phyloP scores from a whole-genome alignment of 2,329 filamentous ascomycete genomes.

The Phaeoacremonium minimum region DNA sequence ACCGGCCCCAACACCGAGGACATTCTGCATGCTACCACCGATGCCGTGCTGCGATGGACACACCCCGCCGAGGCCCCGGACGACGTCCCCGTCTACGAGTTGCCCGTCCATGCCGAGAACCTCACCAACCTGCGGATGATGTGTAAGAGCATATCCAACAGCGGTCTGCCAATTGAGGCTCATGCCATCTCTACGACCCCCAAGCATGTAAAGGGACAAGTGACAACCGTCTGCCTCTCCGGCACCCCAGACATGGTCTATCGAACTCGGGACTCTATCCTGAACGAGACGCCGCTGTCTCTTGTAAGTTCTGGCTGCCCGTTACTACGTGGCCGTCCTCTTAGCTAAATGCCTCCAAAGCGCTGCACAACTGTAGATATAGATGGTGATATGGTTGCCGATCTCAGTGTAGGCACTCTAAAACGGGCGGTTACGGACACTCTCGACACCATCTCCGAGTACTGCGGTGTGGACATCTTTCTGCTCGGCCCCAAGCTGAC shows the following conservation, averaged over 20 bases:
- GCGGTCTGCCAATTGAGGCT: conserved; percentile 70
- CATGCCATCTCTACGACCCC: conserved; percentile 79
- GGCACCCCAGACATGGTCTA: conserved; percentile 84
- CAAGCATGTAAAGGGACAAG: conserved; percentile 62
- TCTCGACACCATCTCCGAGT: conserved; percentile 80
- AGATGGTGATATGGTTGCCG: conserved; percentile 84
- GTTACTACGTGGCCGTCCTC: conserved; percentile 9
- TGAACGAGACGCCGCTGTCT: conserved; percentile 89
- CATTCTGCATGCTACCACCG: conserved; percentile 85
- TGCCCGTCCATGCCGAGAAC: conserved; percentile 89
- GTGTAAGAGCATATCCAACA: conserved; percentile 76
- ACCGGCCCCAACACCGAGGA: conserved; percentile 91
- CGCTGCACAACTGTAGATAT: conserved; percentile 91
- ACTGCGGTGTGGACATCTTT: conserved; percentile 95
- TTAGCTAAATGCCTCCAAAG: conserved; percentile 43
- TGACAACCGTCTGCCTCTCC: conserved; percentile 87
- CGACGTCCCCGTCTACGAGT: conserved; percentile 76
- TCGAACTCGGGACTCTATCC: conserved; percentile 81
- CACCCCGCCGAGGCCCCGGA: conserved; percentile 85
- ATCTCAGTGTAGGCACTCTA: conserved; percentile 61
- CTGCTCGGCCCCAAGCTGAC: conserved; percentile 85
- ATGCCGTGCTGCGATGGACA: conserved; percentile 87
- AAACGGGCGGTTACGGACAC: conserved; percentile 75
- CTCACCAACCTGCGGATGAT: conserved; percentile 73
- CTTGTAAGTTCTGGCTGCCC: conserved; percentile 59